phyloP scores from a whole-genome alignment of 2,329 filamentous ascomycete genomes.

The Sclerotinia borealis region DNA sequence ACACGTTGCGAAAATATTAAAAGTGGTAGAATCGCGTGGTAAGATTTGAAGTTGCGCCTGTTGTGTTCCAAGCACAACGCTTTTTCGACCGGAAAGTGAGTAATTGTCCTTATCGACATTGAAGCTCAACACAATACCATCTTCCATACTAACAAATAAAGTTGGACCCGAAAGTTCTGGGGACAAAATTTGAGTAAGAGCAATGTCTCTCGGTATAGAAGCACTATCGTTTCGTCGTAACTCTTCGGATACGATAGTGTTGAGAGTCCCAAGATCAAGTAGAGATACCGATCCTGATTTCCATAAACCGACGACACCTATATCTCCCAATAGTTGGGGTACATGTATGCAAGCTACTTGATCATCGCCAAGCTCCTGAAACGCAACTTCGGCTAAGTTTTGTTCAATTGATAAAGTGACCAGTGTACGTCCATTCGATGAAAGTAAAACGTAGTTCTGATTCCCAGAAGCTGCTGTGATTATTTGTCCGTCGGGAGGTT shows the following conservation, averaged over 20 bases:
- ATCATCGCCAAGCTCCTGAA: conserved; percentile 59
- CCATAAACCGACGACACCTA: conserved; percentile 85
- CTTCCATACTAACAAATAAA: conserved; percentile 83
- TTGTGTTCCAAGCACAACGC: conserved; percentile 77
- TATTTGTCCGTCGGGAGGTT: conserved; percentile 40
- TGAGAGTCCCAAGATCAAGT: conserved; percentile 60
- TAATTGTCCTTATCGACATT: conserved; percentile 57
- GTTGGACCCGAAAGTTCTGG: conserved; percentile 55
- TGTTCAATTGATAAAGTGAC: conserved; percentile 60
- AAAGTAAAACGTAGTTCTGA: conserved; percentile 61
- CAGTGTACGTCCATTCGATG: conserved; percentile 67
- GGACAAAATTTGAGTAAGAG: conserved; percentile 71
- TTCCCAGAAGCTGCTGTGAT: conserved; percentile 80
- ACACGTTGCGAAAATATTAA: conserved; percentile 85
- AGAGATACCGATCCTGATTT: conserved; percentile 73
- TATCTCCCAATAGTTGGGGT: conserved; percentile 52
- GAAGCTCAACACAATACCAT: conserved; percentile 85
- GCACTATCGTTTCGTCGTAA: conserved; percentile 59
- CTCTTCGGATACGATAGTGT: conserved; percentile 58
- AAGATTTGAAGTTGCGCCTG: conserved; percentile 77
- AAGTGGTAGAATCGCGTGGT: conserved; percentile 59
- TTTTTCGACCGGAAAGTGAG: conserved; percentile 66
- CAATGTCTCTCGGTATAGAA: conserved; percentile 76
- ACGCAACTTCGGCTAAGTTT: conserved; percentile 46
- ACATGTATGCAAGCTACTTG: conserved; percentile 84